Percentiles rank a stretch among this genome's conserved stretches.
phyloP scores from a whole-genome alignment of 768 basidiomycete genomes.

The Leccinum imitatum region DNA sequence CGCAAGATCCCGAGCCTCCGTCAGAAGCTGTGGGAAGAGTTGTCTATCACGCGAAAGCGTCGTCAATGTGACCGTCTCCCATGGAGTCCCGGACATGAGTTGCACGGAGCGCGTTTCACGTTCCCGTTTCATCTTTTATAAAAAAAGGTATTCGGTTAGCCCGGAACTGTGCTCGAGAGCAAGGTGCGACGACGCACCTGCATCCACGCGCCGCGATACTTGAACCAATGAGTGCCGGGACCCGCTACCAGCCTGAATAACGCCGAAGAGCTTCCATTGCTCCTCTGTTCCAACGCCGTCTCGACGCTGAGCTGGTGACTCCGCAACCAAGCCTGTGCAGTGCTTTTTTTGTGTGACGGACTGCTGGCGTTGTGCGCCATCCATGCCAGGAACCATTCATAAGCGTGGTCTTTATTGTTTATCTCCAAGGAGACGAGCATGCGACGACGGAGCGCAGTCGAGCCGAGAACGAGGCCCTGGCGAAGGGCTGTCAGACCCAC shows the following conservation, averaged over 20 bases:
- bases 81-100: slow-evolving; percentile 87
- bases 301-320: slow-evolving; percentile 96
- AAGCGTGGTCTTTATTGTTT: slow-evolving; percentile 91
- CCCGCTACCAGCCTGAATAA: slow-evolving; percentile 94
- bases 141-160: not conserved
- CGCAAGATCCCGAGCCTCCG: slow-evolving; percentile 89
- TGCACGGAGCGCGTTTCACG: slow-evolving; percentile 92
- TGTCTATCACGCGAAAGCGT: slow-evolving; percentile 84
- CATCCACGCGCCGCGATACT: slow-evolving; percentile 91
- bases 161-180: not conserved
- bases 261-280: slow-evolving; percentile 88
- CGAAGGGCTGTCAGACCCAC: slow-evolving; percentile 79
- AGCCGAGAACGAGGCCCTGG: slow-evolving; percentile 63
- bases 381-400: slow-evolving; percentile 97
- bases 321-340: slow-evolving; percentile 48
- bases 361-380: slow-evolving; percentile 70
- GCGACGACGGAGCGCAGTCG: slow-evolving; percentile 77
- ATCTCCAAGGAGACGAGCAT: slow-evolving; percentile 96
- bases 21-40: slow-evolving; percentile 76
- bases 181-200: slow-evolving; percentile 53
- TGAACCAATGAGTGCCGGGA: slow-evolving; percentile 91
- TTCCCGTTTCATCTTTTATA: slow-evolving; percentile 82
- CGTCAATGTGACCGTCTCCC: slow-evolving; percentile 96
- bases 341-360: slow-evolving; percentile 26
- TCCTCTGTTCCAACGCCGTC: slow-evolving; percentile 83